phyloP scores from a whole-genome alignment of 805 yeast genomes.

The Komagataella pseudopastoris region DNA sequence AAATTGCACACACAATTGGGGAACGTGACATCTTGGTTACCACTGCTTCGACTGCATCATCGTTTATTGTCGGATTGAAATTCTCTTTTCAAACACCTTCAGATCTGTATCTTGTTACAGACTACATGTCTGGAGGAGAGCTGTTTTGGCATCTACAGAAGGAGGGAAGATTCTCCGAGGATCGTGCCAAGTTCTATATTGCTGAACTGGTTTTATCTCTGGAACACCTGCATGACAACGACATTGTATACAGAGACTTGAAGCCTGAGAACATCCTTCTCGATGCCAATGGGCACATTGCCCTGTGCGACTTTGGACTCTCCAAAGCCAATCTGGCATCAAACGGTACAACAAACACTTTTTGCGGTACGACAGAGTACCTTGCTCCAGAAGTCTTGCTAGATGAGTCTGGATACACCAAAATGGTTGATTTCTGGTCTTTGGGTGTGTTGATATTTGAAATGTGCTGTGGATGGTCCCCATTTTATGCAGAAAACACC shows the following conservation, averaged over 20 bases:
- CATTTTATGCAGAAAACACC: constrained; percentile 93
- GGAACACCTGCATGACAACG: constrained; percentile 91
- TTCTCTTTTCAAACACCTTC: constrained; percentile 93
- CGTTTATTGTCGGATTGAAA: constrained; percentile 93
- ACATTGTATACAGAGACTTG: constrained; percentile 90
- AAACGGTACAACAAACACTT: constrained; percentile 88
- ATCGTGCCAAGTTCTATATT: constrained; percentile 90
- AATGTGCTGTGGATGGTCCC: constrained; percentile 99
- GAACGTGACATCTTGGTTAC: constrained; percentile 91
- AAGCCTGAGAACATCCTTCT: constrained; percentile 93
- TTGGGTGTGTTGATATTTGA: constrained; percentile 93
- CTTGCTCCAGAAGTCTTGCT: constrained; percentile 92
- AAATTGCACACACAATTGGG: constrained; percentile 95
- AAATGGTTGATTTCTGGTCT: constrained; percentile 99
- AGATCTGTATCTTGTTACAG: constrained; percentile 87
- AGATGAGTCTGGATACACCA: constrained; percentile 94
- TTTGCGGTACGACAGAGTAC: constrained; percentile 97
- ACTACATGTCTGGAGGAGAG: constrained; percentile 98
- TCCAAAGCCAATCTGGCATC: constrained; percentile 84
- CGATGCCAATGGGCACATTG: constrained; percentile 96
- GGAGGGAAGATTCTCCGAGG: constrained; percentile 89
- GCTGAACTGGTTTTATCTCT: constrained; percentile 90
- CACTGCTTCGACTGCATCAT: constrained; percentile 76
- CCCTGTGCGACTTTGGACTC: constrained; percentile 92
- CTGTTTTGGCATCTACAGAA: constrained; percentile 93